A percentile compares a stretch with the other conserved stretches of the same genome.
Evolutionary conservation across 2,329 filamentous ascomycete species (phyloP).

Genomic region (Beauveria australis): DNA sequence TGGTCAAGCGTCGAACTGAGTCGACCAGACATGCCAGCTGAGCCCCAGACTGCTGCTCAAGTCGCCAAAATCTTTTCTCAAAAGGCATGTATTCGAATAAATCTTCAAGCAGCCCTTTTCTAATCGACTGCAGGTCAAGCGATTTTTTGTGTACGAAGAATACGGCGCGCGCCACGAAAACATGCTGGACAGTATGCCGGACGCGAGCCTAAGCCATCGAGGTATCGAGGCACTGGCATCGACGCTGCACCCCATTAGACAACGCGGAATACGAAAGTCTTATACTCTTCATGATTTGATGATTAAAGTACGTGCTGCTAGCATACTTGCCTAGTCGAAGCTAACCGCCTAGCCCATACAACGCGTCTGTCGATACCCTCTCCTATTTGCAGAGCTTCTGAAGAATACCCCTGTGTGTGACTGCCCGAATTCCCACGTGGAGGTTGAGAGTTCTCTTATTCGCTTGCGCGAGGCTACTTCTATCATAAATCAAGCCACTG

Average conservation of each 20-base stretch:
- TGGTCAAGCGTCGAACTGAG: slow-evolving; percentile 42
- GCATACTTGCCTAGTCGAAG: background rate
- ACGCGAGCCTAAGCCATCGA: slow-evolving; percentile 63
- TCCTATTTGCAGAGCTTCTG: slow-evolving; percentile 76
- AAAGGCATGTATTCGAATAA: slow-evolving; percentile 34
- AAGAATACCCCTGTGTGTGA: slow-evolving; percentile 78
- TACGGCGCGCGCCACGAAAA: slow-evolving; percentile 86
- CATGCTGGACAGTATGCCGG: slow-evolving; percentile 69
- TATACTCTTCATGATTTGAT: slow-evolving; percentile 77
- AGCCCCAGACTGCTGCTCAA: slow-evolving; percentile 51
- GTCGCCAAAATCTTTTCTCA: slow-evolving; percentile 53
- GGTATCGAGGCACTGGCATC: slow-evolving; percentile 78
- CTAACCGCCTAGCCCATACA: slow-evolving; percentile 65
- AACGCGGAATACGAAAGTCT: slow-evolving; percentile 59
- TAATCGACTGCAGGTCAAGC: slow-evolving; percentile 52
- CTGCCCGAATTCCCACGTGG: slow-evolving; percentile 73
- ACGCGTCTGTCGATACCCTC: slow-evolving; percentile 80
- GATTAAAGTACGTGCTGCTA: slow-evolving; percentile 61
- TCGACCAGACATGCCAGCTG: slow-evolving; percentile 44
- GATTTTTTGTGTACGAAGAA: slow-evolving; percentile 82
- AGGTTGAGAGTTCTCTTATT: slow-evolving; percentile 65
- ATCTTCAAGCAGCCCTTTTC: background rate
- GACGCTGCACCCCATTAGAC: slow-evolving; percentile 63
- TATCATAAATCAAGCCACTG: slow-evolving; percentile 77
- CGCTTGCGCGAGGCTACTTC: slow-evolving; percentile 65